Conservation (phyloP, 345 rosid genomes). For the Microcos paniculata region DNA sequence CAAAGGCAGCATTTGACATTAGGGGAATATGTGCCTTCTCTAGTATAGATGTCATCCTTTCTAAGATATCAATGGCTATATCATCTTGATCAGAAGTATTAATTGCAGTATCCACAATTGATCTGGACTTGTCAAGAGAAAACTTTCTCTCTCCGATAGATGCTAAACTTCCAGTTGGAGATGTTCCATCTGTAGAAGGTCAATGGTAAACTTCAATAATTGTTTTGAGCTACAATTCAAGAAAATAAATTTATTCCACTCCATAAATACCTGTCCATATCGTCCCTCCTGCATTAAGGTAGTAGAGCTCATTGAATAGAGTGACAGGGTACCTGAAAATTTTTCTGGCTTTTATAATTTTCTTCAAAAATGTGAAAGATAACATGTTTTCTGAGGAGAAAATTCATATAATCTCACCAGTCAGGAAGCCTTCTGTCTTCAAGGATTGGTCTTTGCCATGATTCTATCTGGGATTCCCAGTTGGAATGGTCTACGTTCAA, state of each 20-base stretch:
- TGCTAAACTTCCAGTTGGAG: slow-evolving; percentile 65
- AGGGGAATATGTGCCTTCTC: slow-evolving; percentile 58
- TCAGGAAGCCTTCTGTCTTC: slow-evolving; percentile 87
- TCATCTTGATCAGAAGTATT: slow-evolving; percentile 32
- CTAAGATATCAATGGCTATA: slow-evolving; percentile 58
- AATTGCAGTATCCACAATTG: slow-evolving; percentile 24
- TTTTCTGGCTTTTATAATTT: slow-evolving; percentile 5
- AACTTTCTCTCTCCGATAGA: slow-evolving; percentile 54
- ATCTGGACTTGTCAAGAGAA: slow-evolving; percentile 55
- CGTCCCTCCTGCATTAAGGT: slow-evolving; percentile 90
- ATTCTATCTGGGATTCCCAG: slow-evolving; percentile 88
- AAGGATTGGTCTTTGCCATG: slow-evolving; percentile 91
- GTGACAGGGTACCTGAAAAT: slow-evolving; percentile 77
- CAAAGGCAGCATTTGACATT: slow-evolving; percentile 59
- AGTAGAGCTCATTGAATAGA: slow-evolving; percentile 93
- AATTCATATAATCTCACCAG: slow-evolving; percentile 46
- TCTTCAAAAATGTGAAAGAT: slow-evolving; percentile 24
- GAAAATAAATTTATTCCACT: not conserved
- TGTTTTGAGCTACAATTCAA: not conserved
- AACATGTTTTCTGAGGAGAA: slow-evolving; percentile 5
- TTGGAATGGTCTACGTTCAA: slow-evolving; percentile 50
- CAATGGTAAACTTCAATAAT: slow-evolving; percentile 6
- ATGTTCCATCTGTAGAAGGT: slow-evolving; percentile 64
- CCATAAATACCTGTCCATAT: slow-evolving; percentile 77
- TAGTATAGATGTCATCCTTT: slow-evolving; percentile 64